Conservation (phyloP, 2,329 filamentous ascomycete genomes). For the Penicillium polonicum region DNA sequence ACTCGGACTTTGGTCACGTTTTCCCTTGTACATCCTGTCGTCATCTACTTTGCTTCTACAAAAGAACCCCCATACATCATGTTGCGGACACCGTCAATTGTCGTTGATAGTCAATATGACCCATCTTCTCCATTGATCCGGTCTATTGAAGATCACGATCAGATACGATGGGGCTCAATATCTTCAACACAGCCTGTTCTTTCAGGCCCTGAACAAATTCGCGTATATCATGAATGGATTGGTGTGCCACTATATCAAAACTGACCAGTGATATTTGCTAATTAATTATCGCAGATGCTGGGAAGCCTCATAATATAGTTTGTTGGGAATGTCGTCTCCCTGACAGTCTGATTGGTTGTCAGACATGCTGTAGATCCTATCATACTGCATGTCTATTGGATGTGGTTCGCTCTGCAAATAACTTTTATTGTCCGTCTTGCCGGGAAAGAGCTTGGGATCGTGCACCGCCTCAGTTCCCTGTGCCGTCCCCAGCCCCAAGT, state of each 20-base stretch:
- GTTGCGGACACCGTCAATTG: constrained; percentile 1
- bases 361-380: constrained; percentile 35
- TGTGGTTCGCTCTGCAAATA: constrained; percentile 4
- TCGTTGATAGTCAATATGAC: neutral
- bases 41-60: constrained; percentile 4
- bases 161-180: constrained; percentile 5
- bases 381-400: constrained; percentile 26
- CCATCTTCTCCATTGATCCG: neutral
- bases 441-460: constrained; percentile 24
- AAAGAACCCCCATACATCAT: neutral
- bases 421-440: constrained; percentile 32
- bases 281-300: constrained; percentile 21
- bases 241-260: constrained; percentile 17
- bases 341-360: constrained; percentile 27
- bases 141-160: constrained; percentile 12
- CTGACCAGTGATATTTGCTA: neutral
- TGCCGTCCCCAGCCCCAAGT: constrained; percentile 6
- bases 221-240: constrained; percentile 33
- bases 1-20: neutral
- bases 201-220: constrained; percentile 20
- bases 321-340: constrained; percentile 31
- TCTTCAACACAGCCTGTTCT: constrained; percentile 13
- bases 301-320: constrained; percentile 33
- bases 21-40: constrained; percentile 8
- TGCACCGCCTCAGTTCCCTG: constrained; percentile 15